Percentiles rank a stretch among this genome's conserved stretches.
Evolutionary conservation across 176 grass and related monocot genomes (phyloP).

Genomic region (maize (Zea mays)): Zm-B73-REFERENCE-NAM-5.0 NC_050097.1:175649001-175649500

Average conservation of each 20-base stretch:
- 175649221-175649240: background rate
- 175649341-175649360: background rate
- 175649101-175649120: background rate
- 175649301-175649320: background rate
- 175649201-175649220: background rate
- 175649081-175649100: background rate
- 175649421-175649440: background rate
- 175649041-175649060: background rate
- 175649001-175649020: background rate
- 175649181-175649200: background rate
- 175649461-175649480: background rate
- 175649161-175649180: background rate
- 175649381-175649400: background rate
- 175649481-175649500: background rate
- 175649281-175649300: background rate
- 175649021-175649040: background rate
- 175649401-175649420: background rate
- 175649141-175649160: background rate
- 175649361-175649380: background rate
- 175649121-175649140: background rate
- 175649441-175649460: background rate
- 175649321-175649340: background rate
- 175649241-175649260: background rate
- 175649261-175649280: background rate
- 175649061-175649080: background rate